Evolutionary conservation across 2,329 filamentous ascomycete genomes (phyloP), one percentile per base, ranked within the genome.

Genomic region (Xylariaceae sp.): DNA sequence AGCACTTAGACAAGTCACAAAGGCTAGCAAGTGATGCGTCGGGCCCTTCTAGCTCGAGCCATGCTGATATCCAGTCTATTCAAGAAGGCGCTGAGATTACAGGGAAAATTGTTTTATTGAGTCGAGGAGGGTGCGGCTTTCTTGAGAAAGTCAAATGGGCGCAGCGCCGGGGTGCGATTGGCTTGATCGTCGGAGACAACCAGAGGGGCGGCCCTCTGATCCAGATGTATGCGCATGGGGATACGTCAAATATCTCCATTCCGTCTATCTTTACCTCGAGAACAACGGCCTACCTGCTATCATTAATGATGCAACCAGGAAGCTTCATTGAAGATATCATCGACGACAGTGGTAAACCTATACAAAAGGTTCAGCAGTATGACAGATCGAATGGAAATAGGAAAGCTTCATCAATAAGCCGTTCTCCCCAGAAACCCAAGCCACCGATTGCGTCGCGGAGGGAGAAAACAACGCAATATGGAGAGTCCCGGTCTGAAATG

Each of bases 71-170:
- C 57, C 89, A 95, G 69, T 92, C 87, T 1, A 77, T 96, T 56
- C 91, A 96, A 71, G 90, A 96, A 72, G 85, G 85, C 49, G 91
- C 92, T 19, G 92, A 97, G 69, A 97, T 99, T 59, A 80, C 86
- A 30, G 94, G 94, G 61, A 97, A 96, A 72, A 84, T 99, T 45
- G 94, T 95, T 2, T 76, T 99, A 49, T 77, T 99, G 53, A 95
- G 89, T 70, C 85, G 94, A 51, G 94, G 94, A 54, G 94, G 92
- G 7, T 99, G 94, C 70, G 94, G 94, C 5, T 99, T 99, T 69
- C 73, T 96, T 56, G 92, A 97, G 68, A 99, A 99, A 72, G 90
- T 94, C 59, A 92, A 95, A 75, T 99, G 94, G 94, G 90, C 88
- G 12, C 94, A 99, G 70, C 82, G 91, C 57, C 83, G 94, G 66